Evolutionary conservation across 179 eudicot species (phyloP).

Genomic region (Sideroxylon spinosum): DNA sequence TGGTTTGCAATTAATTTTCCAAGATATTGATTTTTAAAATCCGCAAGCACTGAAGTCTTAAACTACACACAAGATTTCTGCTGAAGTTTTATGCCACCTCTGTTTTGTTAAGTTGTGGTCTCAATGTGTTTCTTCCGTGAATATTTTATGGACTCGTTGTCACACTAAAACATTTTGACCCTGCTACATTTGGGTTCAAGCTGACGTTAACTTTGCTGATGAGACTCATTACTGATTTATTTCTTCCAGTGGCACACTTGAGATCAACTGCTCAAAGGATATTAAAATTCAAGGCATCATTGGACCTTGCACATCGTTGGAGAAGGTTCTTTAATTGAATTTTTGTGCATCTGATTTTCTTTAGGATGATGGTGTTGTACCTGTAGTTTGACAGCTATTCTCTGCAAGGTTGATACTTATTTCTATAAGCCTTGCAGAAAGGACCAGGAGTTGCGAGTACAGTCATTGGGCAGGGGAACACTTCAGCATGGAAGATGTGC

Average conservation of each 20-base stretch:
- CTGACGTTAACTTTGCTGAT: background rate
- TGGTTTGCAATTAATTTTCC: background rate
- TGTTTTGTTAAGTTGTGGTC: conserved; percentile 2
- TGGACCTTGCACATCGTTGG: conserved; percentile 92
- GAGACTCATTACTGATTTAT: conserved; percentile 6
- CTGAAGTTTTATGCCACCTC: background rate
- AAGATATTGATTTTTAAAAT: background rate
- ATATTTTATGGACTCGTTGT: background rate
- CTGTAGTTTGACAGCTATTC: background rate
- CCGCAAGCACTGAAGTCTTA: background rate
- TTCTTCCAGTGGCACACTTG: conserved; percentile 71
- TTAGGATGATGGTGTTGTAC: background rate
- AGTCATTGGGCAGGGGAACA: conserved; percentile 85
- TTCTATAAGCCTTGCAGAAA: conserved; percentile 53
- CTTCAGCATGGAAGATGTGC: conserved; percentile 88
- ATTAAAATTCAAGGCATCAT: conserved; percentile 83
- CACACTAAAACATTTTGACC: background rate
- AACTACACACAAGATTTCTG: background rate
- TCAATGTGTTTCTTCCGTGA: background rate
- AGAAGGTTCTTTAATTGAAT: conserved; percentile 55
- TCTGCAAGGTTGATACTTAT: conserved; percentile 14
- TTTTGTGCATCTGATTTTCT: background rate
- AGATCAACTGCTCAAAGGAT: conserved; percentile 87
- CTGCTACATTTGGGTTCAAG: conserved; percentile 10
- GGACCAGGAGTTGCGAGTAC: conserved; percentile 82